Conservation (phyloP, 192 early-diverging fungal genomes). For the Umbelopsis ramanniana region DNA sequence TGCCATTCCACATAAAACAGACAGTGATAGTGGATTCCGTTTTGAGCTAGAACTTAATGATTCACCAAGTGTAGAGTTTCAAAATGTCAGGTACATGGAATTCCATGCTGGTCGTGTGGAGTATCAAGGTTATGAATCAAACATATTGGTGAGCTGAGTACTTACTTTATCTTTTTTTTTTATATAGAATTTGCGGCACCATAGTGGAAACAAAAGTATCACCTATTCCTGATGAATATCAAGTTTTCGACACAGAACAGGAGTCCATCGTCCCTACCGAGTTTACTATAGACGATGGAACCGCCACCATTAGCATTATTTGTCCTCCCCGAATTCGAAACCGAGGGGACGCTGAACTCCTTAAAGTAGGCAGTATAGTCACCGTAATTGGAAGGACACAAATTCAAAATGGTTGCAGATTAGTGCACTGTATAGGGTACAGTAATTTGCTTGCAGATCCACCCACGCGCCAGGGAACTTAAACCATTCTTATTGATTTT, state of each 20-base stretch:
- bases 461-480: too few species aligned
- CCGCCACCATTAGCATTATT: conserved; percentile 2
- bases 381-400: conserved; percentile 10
- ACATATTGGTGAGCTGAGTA: neutral
- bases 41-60: neutral
- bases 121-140: neutral
- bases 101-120: conserved; percentile 8
- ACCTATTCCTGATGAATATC: neutral
- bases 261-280: neutral
- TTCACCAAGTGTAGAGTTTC: conserved; percentile 5
- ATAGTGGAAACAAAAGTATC: neutral
- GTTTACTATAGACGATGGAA: conserved; percentile 2
- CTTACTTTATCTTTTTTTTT: neutral
- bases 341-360: conserved; percentile 4
- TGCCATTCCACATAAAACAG: neutral
- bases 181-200: conserved; percentile 2
- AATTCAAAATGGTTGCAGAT: neutral
- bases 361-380: conserved; percentile 19
- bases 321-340: conserved; percentile 1
- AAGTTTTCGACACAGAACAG: neutral
- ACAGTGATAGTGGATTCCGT: neutral
- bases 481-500: neutral
- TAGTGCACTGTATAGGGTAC: conserved; percentile 12
- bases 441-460: neutral
- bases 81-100: conserved; percentile 24